Conservation (phyloP, 2,329 filamentous ascomycete species). For the Ploettnerulaceae sp. region DNA sequence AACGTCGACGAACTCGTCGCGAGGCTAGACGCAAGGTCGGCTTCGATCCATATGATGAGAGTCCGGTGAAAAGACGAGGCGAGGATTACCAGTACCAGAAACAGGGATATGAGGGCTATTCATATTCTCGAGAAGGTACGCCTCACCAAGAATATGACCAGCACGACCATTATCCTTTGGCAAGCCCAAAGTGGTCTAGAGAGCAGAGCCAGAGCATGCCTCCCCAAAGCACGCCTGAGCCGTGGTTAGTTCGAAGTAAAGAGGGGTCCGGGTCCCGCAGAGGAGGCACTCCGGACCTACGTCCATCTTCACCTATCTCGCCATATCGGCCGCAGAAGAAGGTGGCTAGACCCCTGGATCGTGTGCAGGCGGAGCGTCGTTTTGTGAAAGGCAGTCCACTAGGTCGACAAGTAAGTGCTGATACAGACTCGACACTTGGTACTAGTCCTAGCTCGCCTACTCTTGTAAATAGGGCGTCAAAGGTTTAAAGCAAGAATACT, state of each 20-base stretch:
- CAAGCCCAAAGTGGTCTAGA: conserved; percentile 11
- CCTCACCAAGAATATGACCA: conserved; percentile 22
- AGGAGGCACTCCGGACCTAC: conserved; percentile 14
- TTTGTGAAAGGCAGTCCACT: conserved; percentile 26
- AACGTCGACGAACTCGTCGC: conserved; percentile 53
- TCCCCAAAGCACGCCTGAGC: conserved; percentile 22
- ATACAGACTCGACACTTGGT: conserved; percentile 31
- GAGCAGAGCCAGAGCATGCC: conserved; percentile 14
- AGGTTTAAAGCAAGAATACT: neutral
- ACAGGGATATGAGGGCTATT: conserved; percentile 23
- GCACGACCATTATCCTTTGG: conserved; percentile 6
- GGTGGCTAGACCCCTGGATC: conserved; percentile 23
- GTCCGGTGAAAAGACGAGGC: conserved; percentile 55
- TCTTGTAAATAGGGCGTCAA: conserved; percentile 12
- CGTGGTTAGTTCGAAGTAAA: conserved; percentile 24
- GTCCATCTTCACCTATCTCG: conserved; percentile 22
- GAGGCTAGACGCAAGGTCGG: conserved; percentile 59
- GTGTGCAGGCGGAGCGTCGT: conserved; percentile 19
- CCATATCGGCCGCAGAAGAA: conserved; percentile 27
- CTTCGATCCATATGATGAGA: conserved; percentile 69
- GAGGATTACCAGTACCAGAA: conserved; percentile 57
- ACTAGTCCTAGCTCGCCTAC: conserved; percentile 30
- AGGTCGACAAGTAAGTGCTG: conserved; percentile 26
- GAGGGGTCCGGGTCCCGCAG: conserved; percentile 14
- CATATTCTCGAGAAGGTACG: conserved; percentile 20